phyloP scores from a whole-genome alignment of 345 rosid genomes.

The Lepidium africanum region DNA sequence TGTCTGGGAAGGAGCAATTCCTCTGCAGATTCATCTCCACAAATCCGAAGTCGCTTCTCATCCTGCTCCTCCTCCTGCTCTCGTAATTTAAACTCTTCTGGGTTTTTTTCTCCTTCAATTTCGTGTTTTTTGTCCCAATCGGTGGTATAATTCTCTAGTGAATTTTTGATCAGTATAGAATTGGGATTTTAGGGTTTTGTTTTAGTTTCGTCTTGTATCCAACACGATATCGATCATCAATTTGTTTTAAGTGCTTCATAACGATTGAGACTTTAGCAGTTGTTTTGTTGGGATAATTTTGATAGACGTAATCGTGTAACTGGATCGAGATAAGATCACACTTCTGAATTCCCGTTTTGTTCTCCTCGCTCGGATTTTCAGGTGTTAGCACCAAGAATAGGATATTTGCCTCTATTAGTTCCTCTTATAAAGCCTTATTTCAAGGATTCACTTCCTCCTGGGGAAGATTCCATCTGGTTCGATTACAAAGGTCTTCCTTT shows the following conservation, averaged over 20 bases:
- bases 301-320: not conserved
- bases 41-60: conserved; percentile 81
- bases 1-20: conserved; percentile 92
- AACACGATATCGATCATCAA: not conserved
- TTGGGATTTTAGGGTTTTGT: not conserved
- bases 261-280: not conserved
- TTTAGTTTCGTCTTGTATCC: not conserved
- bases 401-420: conserved; percentile 71
- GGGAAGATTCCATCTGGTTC: conserved; percentile 79
- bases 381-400: conserved; percentile 76
- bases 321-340: not conserved
- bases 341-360: not conserved
- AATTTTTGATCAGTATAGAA: conserved; percentile 1
- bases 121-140: not conserved
- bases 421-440: conserved; percentile 68
- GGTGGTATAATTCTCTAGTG: not conserved
- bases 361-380: not conserved
- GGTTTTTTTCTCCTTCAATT: not conserved
- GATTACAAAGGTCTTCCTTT: conserved; percentile 87
- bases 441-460: conserved; percentile 79
- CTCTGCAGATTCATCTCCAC: conserved; percentile 79
- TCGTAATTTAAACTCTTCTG: conserved; percentile 17
- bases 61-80: conserved; percentile 80
- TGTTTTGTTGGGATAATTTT: not conserved
- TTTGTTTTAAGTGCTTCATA: not conserved